Base-by-base conservation (phyloP, 495 filamentous ascomycete genomes). In the Aspergillus saccharolyticus region DNA sequence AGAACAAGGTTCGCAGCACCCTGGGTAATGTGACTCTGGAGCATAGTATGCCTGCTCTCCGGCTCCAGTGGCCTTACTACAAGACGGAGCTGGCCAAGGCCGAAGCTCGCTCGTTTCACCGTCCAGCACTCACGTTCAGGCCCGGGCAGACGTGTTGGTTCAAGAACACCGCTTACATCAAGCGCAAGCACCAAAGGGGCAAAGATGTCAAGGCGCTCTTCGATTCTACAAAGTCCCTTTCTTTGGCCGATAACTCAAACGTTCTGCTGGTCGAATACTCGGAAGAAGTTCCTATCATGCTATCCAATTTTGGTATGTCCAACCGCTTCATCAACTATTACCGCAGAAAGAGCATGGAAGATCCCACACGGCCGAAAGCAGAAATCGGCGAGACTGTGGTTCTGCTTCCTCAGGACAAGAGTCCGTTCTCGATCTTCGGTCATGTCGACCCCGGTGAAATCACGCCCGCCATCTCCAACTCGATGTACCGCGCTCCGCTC, bases 251-350 rank as follows among this genome's bases (percentile, higher is more conserved):
- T 67, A 96, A 92, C 66, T 91, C 95, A 0, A 86, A 83, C 21
- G 85, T 87, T 16, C 76, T 96, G 9, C 78, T 99, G 16, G 84
- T 97, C 30, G 94, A 99, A 73, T 97, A 97, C 71, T 94, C 90
- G 12, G 94, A 99, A 67, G 90, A 97, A 69, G 88, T 89, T 54
- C 94, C 94, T 1, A 88, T 83, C 14, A 88, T 92, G 55, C 78
- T 99, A 59, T 96, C 94, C 8, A 95, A 96, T 70, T 93, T 96
- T 61, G 94, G 92, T 58, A 99, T 99, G 94, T 93, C 90, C 51
- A 93, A 85, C 67, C 87, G 89, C 43, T 83, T 97, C 43, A 88
- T 97, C 73, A 97, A 97, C 64, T 97, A 97, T 73, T 96, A 96
- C 66, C 87, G 94, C 16, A 86, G 91, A 30, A 94, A 89, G 66